Conservation (phyloP, 2,329 filamentous ascomycete genomes). For the Fusarium musae region DNA sequence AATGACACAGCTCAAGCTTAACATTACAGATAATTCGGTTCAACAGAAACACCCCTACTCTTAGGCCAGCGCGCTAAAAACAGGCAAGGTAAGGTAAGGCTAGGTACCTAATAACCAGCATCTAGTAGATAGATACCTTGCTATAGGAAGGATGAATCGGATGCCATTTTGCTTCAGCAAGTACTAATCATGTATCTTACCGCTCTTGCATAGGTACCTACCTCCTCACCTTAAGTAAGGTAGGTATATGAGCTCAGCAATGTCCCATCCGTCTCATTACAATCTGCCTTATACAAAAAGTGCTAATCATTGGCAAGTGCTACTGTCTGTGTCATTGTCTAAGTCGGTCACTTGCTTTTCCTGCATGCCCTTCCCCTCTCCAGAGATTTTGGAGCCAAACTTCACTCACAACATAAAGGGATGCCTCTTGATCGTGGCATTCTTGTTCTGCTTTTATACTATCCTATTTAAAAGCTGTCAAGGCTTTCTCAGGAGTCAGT, state of each 20-base stretch:
- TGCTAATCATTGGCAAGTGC: slow-evolving; percentile 1
- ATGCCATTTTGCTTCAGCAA: background rate
- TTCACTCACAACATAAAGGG: background rate
- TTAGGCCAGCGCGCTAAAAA: background rate
- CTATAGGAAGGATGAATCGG: background rate
- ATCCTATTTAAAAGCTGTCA: background rate
- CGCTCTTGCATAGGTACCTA: background rate
- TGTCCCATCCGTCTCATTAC: background rate
- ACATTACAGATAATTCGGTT: background rate
- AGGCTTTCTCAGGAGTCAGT: background rate
- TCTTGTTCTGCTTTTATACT: background rate
- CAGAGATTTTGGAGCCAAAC: background rate
- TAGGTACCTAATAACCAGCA: background rate
- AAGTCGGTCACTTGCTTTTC: background rate
- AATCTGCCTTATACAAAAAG: background rate
- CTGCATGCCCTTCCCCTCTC: background rate
- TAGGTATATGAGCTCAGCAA: background rate
- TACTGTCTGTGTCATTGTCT: background rate
- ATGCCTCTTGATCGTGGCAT: slow-evolving; percentile 7
- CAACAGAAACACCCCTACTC: background rate
- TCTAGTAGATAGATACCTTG: background rate
- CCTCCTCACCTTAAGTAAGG: background rate
- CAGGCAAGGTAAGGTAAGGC: background rate
- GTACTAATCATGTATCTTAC: background rate
- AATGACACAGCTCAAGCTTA: background rate